A percentile compares a stretch with the other conserved stretches of the same genome.
phyloP scores from a whole-genome alignment of 1,284 basidiomycete species.

The Grifola frondosa region DNA sequence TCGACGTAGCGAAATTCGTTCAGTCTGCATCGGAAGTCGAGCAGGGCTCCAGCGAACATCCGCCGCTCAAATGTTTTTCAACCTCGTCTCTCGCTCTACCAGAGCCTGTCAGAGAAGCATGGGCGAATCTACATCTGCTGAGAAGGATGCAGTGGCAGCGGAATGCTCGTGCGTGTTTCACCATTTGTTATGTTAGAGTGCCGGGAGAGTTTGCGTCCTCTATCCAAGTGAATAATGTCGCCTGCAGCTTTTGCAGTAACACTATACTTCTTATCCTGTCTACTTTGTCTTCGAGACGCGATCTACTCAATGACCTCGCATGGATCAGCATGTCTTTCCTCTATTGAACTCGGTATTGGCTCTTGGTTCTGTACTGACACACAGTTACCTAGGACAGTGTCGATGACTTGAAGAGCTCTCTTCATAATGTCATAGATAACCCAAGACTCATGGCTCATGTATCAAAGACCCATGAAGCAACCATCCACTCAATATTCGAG shows the following conservation, averaged over 20 bases:
- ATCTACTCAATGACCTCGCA: too few species aligned
- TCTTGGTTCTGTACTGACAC: slow-evolving; percentile 1
- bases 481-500: slow-evolving; percentile 46
- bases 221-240: too few species aligned
- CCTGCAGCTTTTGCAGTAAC: too few species aligned
- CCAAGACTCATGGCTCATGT: slow-evolving; percentile 60
- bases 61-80: slow-evolving; percentile 9
- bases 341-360: neutral
- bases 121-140: slow-evolving; percentile 17
- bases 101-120: slow-evolving; percentile 11
- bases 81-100: slow-evolving; percentile 10
- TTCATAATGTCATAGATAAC: slow-evolving; percentile 51
- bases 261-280: too few species aligned
- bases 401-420: slow-evolving; percentile 46
- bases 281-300: too few species aligned
- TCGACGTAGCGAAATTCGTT: slow-evolving; percentile 29
- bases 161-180: slow-evolving; percentile 34
- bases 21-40: slow-evolving; percentile 17
- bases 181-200: slow-evolving; percentile 1
- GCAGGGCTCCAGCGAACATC: slow-evolving; percentile 8
- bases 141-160: slow-evolving; percentile 19
- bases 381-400: slow-evolving; percentile 42
- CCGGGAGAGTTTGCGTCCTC: too few species aligned
- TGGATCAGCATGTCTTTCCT: neutral
- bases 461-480: slow-evolving; percentile 49